phyloP scores from a whole-genome alignment of 2,329 filamentous ascomycete genomes.

The Aspergillus spinulosporus region DNA sequence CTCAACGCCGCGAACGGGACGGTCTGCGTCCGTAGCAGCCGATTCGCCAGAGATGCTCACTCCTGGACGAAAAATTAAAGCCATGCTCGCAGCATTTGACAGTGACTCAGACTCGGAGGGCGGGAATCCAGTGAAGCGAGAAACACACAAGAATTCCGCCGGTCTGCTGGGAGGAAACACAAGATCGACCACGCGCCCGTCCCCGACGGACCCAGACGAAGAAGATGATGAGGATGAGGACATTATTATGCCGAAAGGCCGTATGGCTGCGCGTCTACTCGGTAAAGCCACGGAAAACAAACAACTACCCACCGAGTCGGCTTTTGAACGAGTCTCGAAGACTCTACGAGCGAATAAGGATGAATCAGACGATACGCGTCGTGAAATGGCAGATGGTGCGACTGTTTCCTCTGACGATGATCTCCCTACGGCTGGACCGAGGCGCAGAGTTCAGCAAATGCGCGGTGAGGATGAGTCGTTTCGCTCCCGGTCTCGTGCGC shows the following conservation, averaged over 20 bases:
- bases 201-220: conserved; percentile 21
- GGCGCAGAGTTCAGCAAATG: conserved; percentile 31
- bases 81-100: conserved; percentile 51
- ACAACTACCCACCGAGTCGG: conserved; percentile 29
- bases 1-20: conserved; percentile 37
- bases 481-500: conserved; percentile 26
- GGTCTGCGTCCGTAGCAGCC: conserved; percentile 30
- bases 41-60: conserved; percentile 41
- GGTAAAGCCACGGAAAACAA: conserved; percentile 28
- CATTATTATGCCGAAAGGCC: conserved; percentile 59
- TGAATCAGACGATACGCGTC: conserved; percentile 13
- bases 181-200: not conserved
- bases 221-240: conserved; percentile 44
- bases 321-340: conserved; percentile 44
- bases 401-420: conserved; percentile 31
- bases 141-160: conserved; percentile 6
- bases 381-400: conserved; percentile 20
- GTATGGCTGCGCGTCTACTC: conserved; percentile 65
- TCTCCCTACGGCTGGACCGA: conserved; percentile 31
- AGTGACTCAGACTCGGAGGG: conserved; percentile 50
- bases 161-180: conserved; percentile 8
- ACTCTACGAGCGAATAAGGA: conserved; percentile 23
- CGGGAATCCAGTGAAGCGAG: conserved; percentile 23
- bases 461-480: conserved; percentile 24
- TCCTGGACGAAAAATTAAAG: conserved; percentile 51